Conservation (phyloP, 306 rosid species). For the Begonia loranthoides region DNA sequence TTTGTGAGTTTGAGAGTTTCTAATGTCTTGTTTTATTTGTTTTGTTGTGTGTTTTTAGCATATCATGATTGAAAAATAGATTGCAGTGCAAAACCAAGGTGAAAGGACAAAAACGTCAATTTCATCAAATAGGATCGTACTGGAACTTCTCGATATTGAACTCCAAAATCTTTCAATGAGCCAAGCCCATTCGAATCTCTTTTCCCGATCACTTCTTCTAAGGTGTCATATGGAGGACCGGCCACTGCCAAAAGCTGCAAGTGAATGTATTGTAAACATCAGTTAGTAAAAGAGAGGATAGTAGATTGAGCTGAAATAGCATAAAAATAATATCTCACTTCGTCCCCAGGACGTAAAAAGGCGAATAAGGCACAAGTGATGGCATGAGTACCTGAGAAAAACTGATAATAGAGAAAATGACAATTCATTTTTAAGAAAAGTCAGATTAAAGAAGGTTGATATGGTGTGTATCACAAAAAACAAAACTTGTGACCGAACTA, state of each 20-base stretch:
- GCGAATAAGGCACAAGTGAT: constrained; percentile 83
- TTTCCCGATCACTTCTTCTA: constrained; percentile 93
- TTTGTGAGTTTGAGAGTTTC: not conserved
- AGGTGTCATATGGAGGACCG: constrained; percentile 92
- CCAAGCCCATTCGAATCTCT: constrained; percentile 76
- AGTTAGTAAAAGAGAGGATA: too few species aligned
- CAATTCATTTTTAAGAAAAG: too few species aligned
- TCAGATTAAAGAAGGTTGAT: constrained; percentile 23
- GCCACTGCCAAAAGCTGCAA: constrained; percentile 96
- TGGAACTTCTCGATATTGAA: constrained; percentile 83
- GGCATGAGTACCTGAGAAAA: too few species aligned
- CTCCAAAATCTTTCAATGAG: constrained; percentile 83
- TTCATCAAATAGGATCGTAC: constrained; percentile 22
- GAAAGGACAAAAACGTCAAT: too few species aligned
- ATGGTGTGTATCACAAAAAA: not conserved
- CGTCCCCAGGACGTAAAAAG: constrained; percentile 67
- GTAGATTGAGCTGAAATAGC: too few species aligned
- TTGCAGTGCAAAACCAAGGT: too few species aligned
- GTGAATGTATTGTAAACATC: too few species aligned
- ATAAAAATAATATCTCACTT: constrained; percentile 23
- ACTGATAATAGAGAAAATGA: too few species aligned
- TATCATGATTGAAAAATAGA: too few species aligned
- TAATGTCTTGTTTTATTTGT: too few species aligned
- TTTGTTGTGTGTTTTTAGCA: too few species aligned
- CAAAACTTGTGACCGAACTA: constrained; percentile 88